Evolutionary conservation across 352 stramenopile species (phyloP), one percentile per base, ranked within the genome.

Genomic region (Plasmopara muralis): DNA sequence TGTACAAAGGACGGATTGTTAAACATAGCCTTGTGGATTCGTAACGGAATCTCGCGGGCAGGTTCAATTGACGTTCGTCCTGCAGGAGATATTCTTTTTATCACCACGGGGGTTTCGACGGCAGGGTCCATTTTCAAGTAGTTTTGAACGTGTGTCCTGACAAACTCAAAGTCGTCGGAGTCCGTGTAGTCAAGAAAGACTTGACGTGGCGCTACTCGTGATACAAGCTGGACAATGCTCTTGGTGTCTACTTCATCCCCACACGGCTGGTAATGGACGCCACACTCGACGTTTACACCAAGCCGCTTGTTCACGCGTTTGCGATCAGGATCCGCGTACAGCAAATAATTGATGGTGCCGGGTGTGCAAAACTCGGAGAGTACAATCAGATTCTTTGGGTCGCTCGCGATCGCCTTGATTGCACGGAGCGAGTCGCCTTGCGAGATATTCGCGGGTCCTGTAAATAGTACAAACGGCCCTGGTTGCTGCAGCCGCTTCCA

Each of bases 21-120:
- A 42, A 92, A 88, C 74, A 92, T 87, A 18, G 79, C 77, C 60
- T 89, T 89, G 64, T 92, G 82, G 46, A 92, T 89, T 9, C 77
- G 75, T 25, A 92, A 39, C n/a, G 79, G 77, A 43, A 91, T 87
- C 9, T 85, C 68, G 1, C 60, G 62, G 18, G 56, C 48, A 30
- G 66, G 57, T 44, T 79, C 56, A n/a, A 85, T 59, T 6, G 53
- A 8, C n/a, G 68, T 81, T 39, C 66, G 53, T 10, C 61, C 64
- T 10, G 62, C 35, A 8, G 53, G 16, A 16, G 60, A 44, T 33
- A 85, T 64, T 16, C 69, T 68, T 29, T 71, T 68, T 41, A 74
- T 61, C 2, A 53, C 29, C 8, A 68, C 38, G 10, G 15, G 42
- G 2, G 43, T 39, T 13, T 60, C 60, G 16, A 66, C 47, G 46